Base-by-base conservation (phyloP, 2,329 filamentous ascomycete genomes). In the Fusarium brevicatenulatum region DNA sequence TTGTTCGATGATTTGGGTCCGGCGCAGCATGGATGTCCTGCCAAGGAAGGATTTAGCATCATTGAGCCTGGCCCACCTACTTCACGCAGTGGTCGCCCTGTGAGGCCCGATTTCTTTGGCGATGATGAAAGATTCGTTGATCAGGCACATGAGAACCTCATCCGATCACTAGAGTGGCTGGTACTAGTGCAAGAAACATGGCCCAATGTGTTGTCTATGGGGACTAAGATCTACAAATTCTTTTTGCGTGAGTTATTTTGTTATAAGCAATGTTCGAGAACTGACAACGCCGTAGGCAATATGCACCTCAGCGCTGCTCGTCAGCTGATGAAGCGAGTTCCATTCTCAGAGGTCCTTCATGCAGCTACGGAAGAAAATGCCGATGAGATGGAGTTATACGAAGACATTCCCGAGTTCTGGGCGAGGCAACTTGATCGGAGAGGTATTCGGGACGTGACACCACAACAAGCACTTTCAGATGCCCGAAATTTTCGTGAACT, bases 141-240 rank as follows among this genome's bases (percentile, higher is more conserved):
- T 12, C 82, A 86, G 47, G 89, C 92, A 66, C 91, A 95, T 70
- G 89, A 92, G 75, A 82, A 87, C 39, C 86, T 97, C 57, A 94
- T 98, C 50, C 89, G 92, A 63, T 91, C 93, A 42, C 83, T 98
- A 66, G 93, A 97, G 78, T 98, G 95, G 95, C 91, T 95, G 80
- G 84, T 93, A 65, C 87, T 93, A 63, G 88, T 95, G 13, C 89
- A 92, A 55, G 91, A 89, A 18, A 87, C 93, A 61, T 95, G 92
- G 91, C 85, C 87, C 21, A 86, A 91, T 65, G 91, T 93, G 28
- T 93, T 95, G 76, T 82, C 85, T 23, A 86, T 90, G 63, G 91
- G 94, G 46, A 89, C 89, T 36, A 87, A 90, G 75, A 88, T 95
- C n/a, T 94, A 97, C 83, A 93, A 93, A 78, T 91, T 91, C 68